Percentiles rank a stretch among this genome's conserved stretches.
phyloP scores from a whole-genome alignment of 1,284 basidiomycete species.

The Naganishia cerealis region DNA sequence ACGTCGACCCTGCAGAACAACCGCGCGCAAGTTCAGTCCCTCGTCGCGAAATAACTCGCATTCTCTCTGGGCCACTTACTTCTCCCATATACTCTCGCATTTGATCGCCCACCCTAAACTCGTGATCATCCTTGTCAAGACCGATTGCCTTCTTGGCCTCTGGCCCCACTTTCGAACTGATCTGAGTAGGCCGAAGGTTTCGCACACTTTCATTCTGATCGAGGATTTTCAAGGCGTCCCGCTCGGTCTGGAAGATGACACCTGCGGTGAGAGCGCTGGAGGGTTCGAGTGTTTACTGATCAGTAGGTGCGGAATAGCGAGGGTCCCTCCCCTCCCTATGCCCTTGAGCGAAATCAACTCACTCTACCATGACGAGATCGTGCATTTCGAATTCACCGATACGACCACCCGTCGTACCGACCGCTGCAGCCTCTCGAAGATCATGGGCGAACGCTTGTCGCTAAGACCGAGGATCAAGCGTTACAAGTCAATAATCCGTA shows the following conservation, averaged over 20 bases:
- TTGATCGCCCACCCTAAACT: conserved; percentile 79
- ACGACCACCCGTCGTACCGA: conserved; percentile 82
- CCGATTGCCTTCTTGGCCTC: conserved; percentile 76
- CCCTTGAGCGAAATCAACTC: conserved; percentile 57
- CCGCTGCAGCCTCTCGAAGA: conserved; percentile 93
- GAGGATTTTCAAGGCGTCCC: conserved; percentile 89
- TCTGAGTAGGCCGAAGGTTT: conserved; percentile 89
- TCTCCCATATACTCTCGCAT: conserved; percentile 91
- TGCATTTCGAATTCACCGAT: conserved; percentile 93
- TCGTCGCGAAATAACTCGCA: background rate
- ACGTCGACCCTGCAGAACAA: conserved; percentile 66
- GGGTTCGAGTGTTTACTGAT: conserved; percentile 28
- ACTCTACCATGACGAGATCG: conserved; percentile 96
- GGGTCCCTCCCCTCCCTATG: too few species aligned
- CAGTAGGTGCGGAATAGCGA: too few species aligned
- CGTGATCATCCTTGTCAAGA: conserved; percentile 60
- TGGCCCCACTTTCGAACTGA: conserved; percentile 78
- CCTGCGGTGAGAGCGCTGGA: conserved; percentile 83
- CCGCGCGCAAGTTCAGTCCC: background rate
- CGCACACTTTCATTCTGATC: conserved; percentile 90
- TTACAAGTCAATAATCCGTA: background rate
- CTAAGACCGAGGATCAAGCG: conserved; percentile 62
- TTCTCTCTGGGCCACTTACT: conserved; percentile 56
- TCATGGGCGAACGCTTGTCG: conserved; percentile 89
- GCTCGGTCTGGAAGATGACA: conserved; percentile 96